Evolutionary conservation across 306 rosid genomes (phyloP), one percentile per base, ranked within the genome.

Genomic region (Cicer cuneatum): DNA sequence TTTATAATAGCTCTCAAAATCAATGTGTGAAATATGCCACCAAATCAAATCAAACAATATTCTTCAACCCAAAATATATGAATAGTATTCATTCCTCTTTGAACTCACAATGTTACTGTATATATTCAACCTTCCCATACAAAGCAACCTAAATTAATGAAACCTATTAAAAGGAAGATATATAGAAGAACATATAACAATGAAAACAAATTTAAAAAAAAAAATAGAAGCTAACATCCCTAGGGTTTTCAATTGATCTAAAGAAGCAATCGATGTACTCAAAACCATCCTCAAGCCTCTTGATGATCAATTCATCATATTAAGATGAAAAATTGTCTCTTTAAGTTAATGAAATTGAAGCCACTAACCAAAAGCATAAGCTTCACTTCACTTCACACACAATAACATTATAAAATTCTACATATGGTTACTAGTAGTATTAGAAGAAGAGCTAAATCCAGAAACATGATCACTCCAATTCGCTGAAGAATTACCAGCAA

Each of bases 391-490:
- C 10, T 58, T 58, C 68, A 41, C 71, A 65, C 35, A 7, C 16
- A 33, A 11, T 41, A 39, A 41, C 5, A 63, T 43, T 33, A 6
- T 9, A 59, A 73, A 19, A 18, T 33, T 74, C 76, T 85, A 80
- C 68, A 69, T 82, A 2, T 35, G 89, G 73, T 91, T 82, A 40
- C 84, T 82, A 33, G 86, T 82, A 33, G 85, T 80, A 38, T 81
- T 66, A 8, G 88, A 87, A 63, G 93, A 84, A 65, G 95, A 86
- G 57, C 80, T 83, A 78, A 87, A 87, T 8, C 85, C 86, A 54
- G 91, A 84, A 84, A 83, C 76, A 71, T 59, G 65, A 59, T 85
- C 91, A 5, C 83, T 82, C 97, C 97, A 91, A 43, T 82, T 74
- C 38, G 86, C 77, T 29, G 81, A 33, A 52, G 10, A 18, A 19